Percentiles rank a stretch among this genome's conserved stretches.
These are phyloP conservation scores for Ramularia collo-cygni DNA, from an alignment of 2,329 filamentous ascomycete genomes.

Conservation along the genomic window DNA sequence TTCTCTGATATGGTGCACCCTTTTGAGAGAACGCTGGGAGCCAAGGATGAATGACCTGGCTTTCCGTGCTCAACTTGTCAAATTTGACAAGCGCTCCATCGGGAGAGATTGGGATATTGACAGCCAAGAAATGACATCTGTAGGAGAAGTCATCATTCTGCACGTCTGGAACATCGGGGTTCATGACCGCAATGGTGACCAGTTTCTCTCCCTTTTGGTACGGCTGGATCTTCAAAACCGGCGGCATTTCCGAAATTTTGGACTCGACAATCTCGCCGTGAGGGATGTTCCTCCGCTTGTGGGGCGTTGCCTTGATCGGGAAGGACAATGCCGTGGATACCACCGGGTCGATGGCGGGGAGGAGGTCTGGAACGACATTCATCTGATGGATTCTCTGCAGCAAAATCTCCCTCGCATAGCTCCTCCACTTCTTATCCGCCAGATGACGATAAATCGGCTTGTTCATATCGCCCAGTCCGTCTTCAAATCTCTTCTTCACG, in stretches of 20 bases:
- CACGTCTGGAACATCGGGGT: constrained; percentile 80
- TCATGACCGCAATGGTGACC: constrained; percentile 76
- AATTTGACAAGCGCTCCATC: constrained; percentile 59
- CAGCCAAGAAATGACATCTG: constrained; percentile 81
- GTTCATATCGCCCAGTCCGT: constrained; percentile 86
- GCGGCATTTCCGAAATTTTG: constrained; percentile 62
- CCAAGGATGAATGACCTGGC: constrained; percentile 72
- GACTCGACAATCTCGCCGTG: constrained; percentile 77
- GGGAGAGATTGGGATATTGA: constrained; percentile 60
- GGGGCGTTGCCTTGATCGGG: constrained; percentile 33
- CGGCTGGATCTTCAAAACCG: constrained; percentile 73
- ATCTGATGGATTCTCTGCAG: constrained; percentile 82
- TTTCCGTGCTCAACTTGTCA: constrained; percentile 47
- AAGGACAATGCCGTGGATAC: constrained; percentile 81
- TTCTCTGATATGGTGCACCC: constrained; percentile 83
- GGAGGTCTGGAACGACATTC: constrained; percentile 78
- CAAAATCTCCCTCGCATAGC: constrained; percentile 71
- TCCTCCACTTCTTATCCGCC: constrained; percentile 79
- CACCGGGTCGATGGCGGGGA: constrained; percentile 69
- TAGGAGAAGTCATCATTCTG: constrained; percentile 69
- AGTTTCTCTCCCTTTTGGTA: constrained; percentile 78
- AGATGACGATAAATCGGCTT: constrained; percentile 94
- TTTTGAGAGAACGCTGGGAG: constrained; percentile 81
- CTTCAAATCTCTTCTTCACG: constrained; percentile 90
- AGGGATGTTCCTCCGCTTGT: constrained; percentile 48